Percentiles rank a stretch among this genome's conserved stretches.
Conservation (phyloP, 352 stramenopile genomes). For the Phytophthora boehmeriae region DNA sequence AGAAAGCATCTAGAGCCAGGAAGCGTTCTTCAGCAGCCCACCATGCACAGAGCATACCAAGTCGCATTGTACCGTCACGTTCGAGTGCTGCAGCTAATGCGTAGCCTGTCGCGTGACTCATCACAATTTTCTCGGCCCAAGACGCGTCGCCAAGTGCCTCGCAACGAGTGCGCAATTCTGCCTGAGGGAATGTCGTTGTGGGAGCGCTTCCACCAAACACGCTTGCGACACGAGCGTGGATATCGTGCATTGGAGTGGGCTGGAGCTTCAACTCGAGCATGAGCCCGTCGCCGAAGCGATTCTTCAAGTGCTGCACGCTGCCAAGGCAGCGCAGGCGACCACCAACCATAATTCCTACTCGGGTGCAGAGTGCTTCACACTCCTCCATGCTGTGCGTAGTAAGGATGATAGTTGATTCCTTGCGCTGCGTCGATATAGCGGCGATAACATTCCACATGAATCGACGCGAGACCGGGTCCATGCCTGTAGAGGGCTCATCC, state of each 20-base stretch:
- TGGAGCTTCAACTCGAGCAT: slow-evolving; percentile 87
- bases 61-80: slow-evolving; percentile 47
- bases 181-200: slow-evolving; percentile 33
- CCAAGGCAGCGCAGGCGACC: slow-evolving; percentile 80
- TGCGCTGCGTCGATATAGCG: slow-evolving; percentile 67
- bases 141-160: slow-evolving; percentile 45
- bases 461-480: slow-evolving; percentile 94
- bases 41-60: slow-evolving; percentile 60
- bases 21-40: slow-evolving; percentile 69
- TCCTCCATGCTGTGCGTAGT: slow-evolving; percentile 98
- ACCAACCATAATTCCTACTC: slow-evolving; percentile 94
- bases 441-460: slow-evolving; percentile 96
- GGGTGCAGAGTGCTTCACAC: slow-evolving; percentile 94
- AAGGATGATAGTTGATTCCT: slow-evolving; percentile 88
- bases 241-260: slow-evolving; percentile 32
- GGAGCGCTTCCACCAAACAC: slow-evolving; percentile 32
- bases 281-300: slow-evolving; percentile 94
- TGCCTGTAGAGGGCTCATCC: slow-evolving; percentile 93
- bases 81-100: slow-evolving; percentile 60
- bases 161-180: slow-evolving; percentile 55
- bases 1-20: slow-evolving; percentile 44
- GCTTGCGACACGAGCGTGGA: slow-evolving; percentile 37
- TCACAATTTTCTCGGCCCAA: slow-evolving; percentile 53
- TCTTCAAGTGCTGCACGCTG: slow-evolving; percentile 95
- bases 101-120: slow-evolving; percentile 68